A percentile compares a stretch with the other conserved stretches of the same genome.
Conservation (phyloP, 2,329 filamentous ascomycete genomes). For the Scytalidium sp. region DNA sequence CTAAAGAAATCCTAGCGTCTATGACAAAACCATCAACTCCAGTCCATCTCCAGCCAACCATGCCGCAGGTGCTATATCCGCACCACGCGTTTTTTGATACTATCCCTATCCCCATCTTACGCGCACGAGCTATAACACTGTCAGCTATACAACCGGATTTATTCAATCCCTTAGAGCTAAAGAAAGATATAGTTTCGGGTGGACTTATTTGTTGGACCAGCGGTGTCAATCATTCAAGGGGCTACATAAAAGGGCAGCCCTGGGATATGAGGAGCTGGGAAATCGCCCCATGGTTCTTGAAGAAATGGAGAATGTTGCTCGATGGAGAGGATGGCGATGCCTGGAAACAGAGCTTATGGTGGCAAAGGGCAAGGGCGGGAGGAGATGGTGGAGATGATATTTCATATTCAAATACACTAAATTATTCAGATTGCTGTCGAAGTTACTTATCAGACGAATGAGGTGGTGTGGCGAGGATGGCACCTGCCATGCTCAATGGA, state of each 20-base stretch:
- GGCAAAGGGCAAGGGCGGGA: not conserved
- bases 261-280: conserved; percentile 29
- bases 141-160: conserved; percentile 25
- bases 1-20: conserved; percentile 18
- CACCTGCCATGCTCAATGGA: no score
- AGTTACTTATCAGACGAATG: not conserved
- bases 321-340: conserved; percentile 4
- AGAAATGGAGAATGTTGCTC: conserved; percentile 24
- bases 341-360: conserved; percentile 15
- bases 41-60: conserved; percentile 31
- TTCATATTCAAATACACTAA: not conserved
- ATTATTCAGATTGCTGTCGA: not conserved
- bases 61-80: conserved; percentile 34
- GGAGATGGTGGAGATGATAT: not conserved
- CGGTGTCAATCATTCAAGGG: not conserved
- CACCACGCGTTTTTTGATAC: conserved; percentile 35
- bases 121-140: conserved; percentile 30
- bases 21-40: conserved; percentile 21
- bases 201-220: conserved; percentile 23
- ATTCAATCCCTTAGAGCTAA: conserved; percentile 33
- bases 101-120: conserved; percentile 31
- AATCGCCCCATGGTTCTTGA: conserved; percentile 27
- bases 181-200: conserved; percentile 31
- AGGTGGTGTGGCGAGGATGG: no score
- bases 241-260: conserved; percentile 20